These are phyloP conservation scores for Penicillium angulare DNA, from an alignment of 495 filamentous ascomycete genomes.

Conservation along the genomic window DNA sequence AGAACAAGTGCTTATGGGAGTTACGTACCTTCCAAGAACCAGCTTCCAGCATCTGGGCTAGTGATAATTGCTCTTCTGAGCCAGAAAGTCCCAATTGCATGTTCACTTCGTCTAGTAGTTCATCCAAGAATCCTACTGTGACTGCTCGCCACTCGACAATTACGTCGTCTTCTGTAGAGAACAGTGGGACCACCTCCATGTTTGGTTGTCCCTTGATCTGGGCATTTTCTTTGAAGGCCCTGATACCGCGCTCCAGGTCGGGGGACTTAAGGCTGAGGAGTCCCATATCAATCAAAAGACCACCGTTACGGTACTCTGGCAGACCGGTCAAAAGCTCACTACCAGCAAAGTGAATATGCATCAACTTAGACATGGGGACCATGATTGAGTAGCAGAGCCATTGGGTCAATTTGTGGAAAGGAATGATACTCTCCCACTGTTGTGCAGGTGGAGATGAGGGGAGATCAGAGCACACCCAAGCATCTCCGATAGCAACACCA, in stretches of 20 bases:
- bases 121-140: slow-evolving; percentile 66
- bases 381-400: slow-evolving; percentile 74
- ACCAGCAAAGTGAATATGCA: slow-evolving; percentile 63
- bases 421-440: slow-evolving; percentile 90
- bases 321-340: slow-evolving; percentile 63
- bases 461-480: slow-evolving; percentile 87
- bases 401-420: slow-evolving; percentile 76
- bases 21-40: slow-evolving; percentile 76
- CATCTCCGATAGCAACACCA: slow-evolving; percentile 85
- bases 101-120: slow-evolving; percentile 62
- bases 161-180: slow-evolving; percentile 63
- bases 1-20: not conserved
- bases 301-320: slow-evolving; percentile 70
- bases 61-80: slow-evolving; percentile 47
- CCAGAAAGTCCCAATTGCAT: slow-evolving; percentile 53
- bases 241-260: slow-evolving; percentile 61
- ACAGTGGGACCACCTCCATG: slow-evolving; percentile 64
- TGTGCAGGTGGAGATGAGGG: slow-evolving; percentile 68
- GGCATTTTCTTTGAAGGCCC: slow-evolving; percentile 70
- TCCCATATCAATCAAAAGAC: slow-evolving; percentile 65
- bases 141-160: slow-evolving; percentile 70
- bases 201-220: slow-evolving; percentile 71
- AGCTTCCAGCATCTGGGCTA: slow-evolving; percentile 70
- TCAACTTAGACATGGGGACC: slow-evolving; percentile 63
- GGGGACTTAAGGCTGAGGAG: slow-evolving; percentile 58